Base-by-base conservation (phyloP, 2,329 filamentous ascomycete genomes). In the Macrophomina tecta region DNA sequence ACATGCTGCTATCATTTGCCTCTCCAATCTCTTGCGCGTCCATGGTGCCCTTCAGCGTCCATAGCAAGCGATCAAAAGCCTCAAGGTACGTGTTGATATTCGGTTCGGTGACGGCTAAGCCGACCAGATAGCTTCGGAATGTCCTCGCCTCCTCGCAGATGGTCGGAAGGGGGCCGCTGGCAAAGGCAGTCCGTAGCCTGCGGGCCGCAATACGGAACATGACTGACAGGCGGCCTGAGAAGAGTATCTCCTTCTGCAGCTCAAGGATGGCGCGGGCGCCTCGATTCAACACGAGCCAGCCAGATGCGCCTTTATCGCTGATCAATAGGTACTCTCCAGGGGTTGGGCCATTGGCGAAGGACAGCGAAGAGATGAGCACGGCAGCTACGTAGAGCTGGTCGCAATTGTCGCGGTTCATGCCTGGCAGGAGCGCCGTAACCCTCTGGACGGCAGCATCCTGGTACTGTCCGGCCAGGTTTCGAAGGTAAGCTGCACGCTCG, bases 211-310 rank as follows among this genome's bases (percentile, higher is more conserved):
- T 18, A 8, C 40, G 51, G 23, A 58, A 60, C 34, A 66, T 45
- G 14, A n/a, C 28, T 23, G 53, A 45, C 8, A 66, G 28, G 6
- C 34, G 34, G 4, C 64, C 64, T 11, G 32, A n/a, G 8, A 38
- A 66, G 32, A 66, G 32, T 1, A 18, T 45, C 5, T 42, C 32
- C 12, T 28, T n/a, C 14, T 48, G 45, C 9, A 60, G 5, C 23
- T 58, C 53, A 18, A 51, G 56, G 4, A 66, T 60, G 18, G 56
- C 53, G 46, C 48, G 56, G 4, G 58, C 40, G 4, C 65, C 65
- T 28, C 65, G 65, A 3, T 53, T 51, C 40, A 66, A 9, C 4
- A 48, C 11, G 6, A 66, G 38, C 65, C 65, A 66, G 7, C 53
- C 65, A 7, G 65, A 51, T 8, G 36, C 28, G 23, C 48, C 65